These are phyloP conservation scores for Amaranthus hypochondriacus DNA, from an alignment of 148 eudicot genomes.

Conservation along the genomic window DNA sequence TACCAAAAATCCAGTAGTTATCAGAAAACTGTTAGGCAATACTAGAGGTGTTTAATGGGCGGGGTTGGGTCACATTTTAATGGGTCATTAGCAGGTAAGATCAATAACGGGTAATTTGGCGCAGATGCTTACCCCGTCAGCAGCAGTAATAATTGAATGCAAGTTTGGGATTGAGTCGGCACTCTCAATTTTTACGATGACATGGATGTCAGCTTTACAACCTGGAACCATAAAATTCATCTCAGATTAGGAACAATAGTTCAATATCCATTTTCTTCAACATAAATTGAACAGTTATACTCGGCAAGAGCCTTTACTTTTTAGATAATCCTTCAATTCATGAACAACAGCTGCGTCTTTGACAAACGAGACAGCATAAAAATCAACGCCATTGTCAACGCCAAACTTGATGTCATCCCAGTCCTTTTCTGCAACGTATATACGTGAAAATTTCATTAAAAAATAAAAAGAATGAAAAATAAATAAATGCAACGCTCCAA, in stretches of 20 bases:
- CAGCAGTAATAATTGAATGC: slow-evolving; percentile 78
- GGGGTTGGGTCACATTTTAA: no score
- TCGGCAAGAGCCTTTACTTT: slow-evolving; percentile 39
- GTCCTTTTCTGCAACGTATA: slow-evolving; percentile 73
- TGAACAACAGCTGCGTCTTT: slow-evolving; percentile 94
- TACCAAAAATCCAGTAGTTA: not conserved
- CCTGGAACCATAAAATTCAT: slow-evolving; percentile 37
- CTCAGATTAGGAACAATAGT: not conserved
- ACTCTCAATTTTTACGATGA: slow-evolving; percentile 84
- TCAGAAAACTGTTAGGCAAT: not conserved
- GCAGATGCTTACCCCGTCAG: slow-evolving; percentile 64
- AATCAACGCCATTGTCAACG: slow-evolving; percentile 88
- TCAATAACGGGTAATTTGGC: no score
- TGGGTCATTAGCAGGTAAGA: no score
- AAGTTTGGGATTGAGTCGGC: slow-evolving; percentile 77
- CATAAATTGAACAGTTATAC: not conserved
- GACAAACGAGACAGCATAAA: slow-evolving; percentile 97
- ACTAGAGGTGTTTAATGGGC: not conserved
- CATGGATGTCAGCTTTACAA: slow-evolving; percentile 88
- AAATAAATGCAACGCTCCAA: not conserved
- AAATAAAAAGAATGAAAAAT: not conserved
- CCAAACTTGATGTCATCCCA: slow-evolving; percentile 99
- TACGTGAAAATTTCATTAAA: slow-evolving; percentile 5
- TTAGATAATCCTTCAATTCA: slow-evolving; percentile 87
- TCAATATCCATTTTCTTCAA: not conserved